Base-by-base conservation (phyloP, 2,329 filamentous ascomycete species). In the Penicillium sp. region DNA sequence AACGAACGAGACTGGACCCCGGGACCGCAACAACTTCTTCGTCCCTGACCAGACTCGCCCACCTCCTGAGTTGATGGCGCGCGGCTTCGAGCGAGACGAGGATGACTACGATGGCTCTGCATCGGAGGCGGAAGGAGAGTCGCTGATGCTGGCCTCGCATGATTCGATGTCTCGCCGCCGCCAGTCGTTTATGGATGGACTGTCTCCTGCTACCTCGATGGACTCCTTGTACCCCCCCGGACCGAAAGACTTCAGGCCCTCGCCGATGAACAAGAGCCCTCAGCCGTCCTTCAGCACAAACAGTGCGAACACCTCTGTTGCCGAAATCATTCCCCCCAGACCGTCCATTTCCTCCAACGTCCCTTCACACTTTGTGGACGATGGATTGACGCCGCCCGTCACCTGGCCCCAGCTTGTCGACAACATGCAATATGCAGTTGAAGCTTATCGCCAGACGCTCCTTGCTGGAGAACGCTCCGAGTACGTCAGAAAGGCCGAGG, bases 101-200 rank as follows among this genome's bases (percentile, higher is more conserved):
- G 91, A 95, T 58, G 91, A 95, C 46, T 91, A 95, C 65, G 92
- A 94, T 50, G 89, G 90, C 50, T 96, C 92, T n/a, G 89, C 89
- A 18, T 90, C 88, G 3, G 92, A 96, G 70, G 77, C 88, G 10
- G 91, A 96, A 66, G 89, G 88, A 48, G 88, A 90, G 65, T 86
- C 85, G 8, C 75, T 85, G 51, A 86, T 88, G 77, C 76, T 85
- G 60, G 81, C 82, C 27, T 89, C 87, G 11, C 82, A 85, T 58
- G 82, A 84, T 59, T 88, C 86, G 44, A 77, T 86, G 79, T 79
- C 81, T 59, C 81, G 82, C 55, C 81, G 81, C 56, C 87, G 87
- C 56, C 82, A 84, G 38, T 89, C 88, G 11, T 82, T 83, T 62
- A 73, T 82, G 51, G 85, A 89, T 50, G 87, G 85, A 27, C 79